These are phyloP conservation scores for Mimosa pudica DNA, from an alignment of 306 rosid genomes.

Conservation along the genomic window DNA sequence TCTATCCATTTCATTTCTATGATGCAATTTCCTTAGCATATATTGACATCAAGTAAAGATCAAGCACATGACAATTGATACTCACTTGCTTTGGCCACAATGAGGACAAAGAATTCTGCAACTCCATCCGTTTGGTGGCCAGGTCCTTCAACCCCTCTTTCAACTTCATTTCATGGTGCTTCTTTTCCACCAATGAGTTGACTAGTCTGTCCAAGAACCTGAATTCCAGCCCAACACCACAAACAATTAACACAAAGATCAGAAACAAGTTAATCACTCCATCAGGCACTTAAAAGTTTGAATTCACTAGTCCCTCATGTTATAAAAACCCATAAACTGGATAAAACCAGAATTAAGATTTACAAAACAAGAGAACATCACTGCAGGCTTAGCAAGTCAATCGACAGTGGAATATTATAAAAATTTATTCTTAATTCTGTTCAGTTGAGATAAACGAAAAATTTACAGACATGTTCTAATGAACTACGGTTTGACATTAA, in stretches of 20 bases:
- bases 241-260: slow-evolving; percentile 22
- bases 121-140: slow-evolving; percentile 82
- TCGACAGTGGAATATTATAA: neutral
- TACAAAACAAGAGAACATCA: slow-evolving; percentile 14
- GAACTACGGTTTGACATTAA: neutral
- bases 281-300: neutral
- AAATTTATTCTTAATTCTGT: neutral
- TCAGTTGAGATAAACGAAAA: neutral
- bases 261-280: neutral
- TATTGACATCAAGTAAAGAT: neutral
- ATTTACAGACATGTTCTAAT: neutral
- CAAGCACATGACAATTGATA: slow-evolving; percentile 14
- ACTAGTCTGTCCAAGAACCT: slow-evolving; percentile 89
- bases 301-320: neutral
- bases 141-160: slow-evolving; percentile 84
- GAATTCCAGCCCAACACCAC: slow-evolving; percentile 42
- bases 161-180: slow-evolving; percentile 83
- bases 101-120: slow-evolving; percentile 88
- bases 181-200: slow-evolving; percentile 83
- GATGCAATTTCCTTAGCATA: slow-evolving; percentile 5
- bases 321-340: neutral
- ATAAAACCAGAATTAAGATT: slow-evolving; percentile 9
- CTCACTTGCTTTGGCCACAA: slow-evolving; percentile 85
- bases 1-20: neutral
- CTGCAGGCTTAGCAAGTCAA: neutral